Base-by-base conservation (phyloP, 352 stramenopile species). In the Phytopythium cucurbitacearum region DNA sequence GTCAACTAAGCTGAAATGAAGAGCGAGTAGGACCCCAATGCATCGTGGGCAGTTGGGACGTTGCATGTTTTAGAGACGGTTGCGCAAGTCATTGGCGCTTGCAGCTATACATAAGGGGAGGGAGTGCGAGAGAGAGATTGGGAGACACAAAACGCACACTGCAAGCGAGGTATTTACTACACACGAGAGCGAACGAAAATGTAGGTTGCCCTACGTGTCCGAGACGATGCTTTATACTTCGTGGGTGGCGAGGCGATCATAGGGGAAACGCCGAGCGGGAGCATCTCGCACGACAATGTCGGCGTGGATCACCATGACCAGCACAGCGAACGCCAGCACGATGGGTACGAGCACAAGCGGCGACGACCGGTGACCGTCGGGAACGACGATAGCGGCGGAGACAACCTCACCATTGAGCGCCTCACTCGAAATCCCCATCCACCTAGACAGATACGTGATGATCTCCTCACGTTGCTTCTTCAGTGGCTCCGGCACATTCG, bases 321-420 rank as follows among this genome's bases (percentile, higher is more conserved):
- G 65, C 21, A 68, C 76, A 41, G 76, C 38, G 43, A 85, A 76
- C 12, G 76, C 72, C 38, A 80, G 54, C 48, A 88, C 48, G 40
- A 91, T 77, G 7, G 82, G 74, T 39, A 90, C 56, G n/a, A 91
- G 59, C 40, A 91, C 76, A n/a, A 89, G 50, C 32, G 81, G 80
- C 10, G 77, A 87, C 15, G 76, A 82, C 16, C 49, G 49, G 56
- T 85, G 80, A 48, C 70, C 16, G 5, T 42, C 47, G 12, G 46
- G 54, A 34, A 62, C 60, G 21, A 67, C 48, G 21, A 61, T 50
- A 44, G 48, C 37, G 35, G 62, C 58, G 28, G 56, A 48, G 34
- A 41, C 40, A 4, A 56, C 1, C n/a, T 59, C 50, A 7, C 6
- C 10, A 12, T 34, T 28, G 10, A 15, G 12, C 15, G 53, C 15